Conservation (phyloP, 2,329 filamentous ascomycete genomes). For the Colletotrichum nymphaeae region DNA sequence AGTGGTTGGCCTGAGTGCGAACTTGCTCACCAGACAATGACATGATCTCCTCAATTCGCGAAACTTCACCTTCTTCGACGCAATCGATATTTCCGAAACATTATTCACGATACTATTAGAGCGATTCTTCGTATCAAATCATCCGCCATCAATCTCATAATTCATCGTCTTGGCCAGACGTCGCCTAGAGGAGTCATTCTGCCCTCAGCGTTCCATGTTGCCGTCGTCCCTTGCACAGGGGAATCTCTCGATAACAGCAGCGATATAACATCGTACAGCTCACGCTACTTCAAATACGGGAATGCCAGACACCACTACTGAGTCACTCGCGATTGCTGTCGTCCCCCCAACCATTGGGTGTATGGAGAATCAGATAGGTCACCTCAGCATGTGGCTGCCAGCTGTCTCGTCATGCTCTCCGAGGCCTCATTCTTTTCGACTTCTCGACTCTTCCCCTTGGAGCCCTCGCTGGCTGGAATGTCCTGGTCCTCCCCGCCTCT, state of each 20-base stretch:
- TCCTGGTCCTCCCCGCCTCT: conserved; percentile 10
- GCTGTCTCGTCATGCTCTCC: not conserved
- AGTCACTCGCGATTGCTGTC: not conserved
- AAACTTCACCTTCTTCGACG: not conserved
- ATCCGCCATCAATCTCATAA: not conserved
- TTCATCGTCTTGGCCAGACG: not conserved
- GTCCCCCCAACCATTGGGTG: not conserved
- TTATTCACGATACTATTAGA: not conserved
- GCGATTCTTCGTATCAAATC: not conserved
- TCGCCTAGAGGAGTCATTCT: not conserved
- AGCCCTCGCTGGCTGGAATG: not conserved
- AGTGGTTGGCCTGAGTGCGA: not conserved
- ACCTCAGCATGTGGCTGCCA: not conserved
- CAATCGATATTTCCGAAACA: not conserved
- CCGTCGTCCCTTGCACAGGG: too few species aligned
- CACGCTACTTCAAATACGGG: too few species aligned
- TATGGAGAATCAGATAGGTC: too few species aligned
- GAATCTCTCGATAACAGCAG: not conserved
- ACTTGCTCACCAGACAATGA: not conserved
- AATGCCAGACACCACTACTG: not conserved
- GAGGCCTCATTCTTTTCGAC: conserved; percentile 19
- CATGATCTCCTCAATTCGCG: not conserved
- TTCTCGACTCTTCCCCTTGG: conserved; percentile 12
- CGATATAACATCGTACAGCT: not conserved
- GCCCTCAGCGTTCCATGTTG: too few species aligned